Evolutionary conservation across 1,284 basidiomycete species (phyloP).

Genomic region (Ganoderma lucidum): DNA sequence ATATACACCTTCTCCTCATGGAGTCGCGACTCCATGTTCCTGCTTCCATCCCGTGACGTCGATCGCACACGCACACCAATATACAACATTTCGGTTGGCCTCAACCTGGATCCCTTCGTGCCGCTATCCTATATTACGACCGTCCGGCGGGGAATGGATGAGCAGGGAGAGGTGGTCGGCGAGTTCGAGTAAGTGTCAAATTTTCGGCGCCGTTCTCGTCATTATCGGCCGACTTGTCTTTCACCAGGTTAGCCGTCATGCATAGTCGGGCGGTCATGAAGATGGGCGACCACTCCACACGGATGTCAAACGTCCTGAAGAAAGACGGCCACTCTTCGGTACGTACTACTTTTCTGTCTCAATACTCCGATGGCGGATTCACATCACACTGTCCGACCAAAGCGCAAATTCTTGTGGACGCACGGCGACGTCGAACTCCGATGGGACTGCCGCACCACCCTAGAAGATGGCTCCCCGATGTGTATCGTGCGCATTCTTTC

Average conservation of each 20-base stretch:
- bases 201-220: background rate
- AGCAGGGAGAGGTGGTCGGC: constrained; percentile 47
- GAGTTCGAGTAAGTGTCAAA: constrained; percentile 50
- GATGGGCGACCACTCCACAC: constrained; percentile 47
- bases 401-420: constrained; percentile 52
- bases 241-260: constrained; percentile 46
- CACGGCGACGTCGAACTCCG: constrained; percentile 44
- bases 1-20: constrained; percentile 50
- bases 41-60: constrained; percentile 44
- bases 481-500: constrained; percentile 45
- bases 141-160: constrained; percentile 43
- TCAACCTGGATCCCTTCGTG: constrained; percentile 54
- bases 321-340: constrained; percentile 45
- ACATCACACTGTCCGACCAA: background rate
- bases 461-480: constrained; percentile 54
- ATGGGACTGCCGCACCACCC: constrained; percentile 52
- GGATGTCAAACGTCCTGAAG: constrained; percentile 47
- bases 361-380: background rate
- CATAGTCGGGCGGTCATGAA: constrained; percentile 50
- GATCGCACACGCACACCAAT: constrained; percentile 43
- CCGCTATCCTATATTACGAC: constrained; percentile 53
- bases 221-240: background rate
- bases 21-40: constrained; percentile 44
- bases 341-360: constrained; percentile 14
- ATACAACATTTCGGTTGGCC: constrained; percentile 50